Evolutionary conservation across 106 monocot genomes (phyloP).

Genomic region (Phalaenopsis aphrodite): DNA sequence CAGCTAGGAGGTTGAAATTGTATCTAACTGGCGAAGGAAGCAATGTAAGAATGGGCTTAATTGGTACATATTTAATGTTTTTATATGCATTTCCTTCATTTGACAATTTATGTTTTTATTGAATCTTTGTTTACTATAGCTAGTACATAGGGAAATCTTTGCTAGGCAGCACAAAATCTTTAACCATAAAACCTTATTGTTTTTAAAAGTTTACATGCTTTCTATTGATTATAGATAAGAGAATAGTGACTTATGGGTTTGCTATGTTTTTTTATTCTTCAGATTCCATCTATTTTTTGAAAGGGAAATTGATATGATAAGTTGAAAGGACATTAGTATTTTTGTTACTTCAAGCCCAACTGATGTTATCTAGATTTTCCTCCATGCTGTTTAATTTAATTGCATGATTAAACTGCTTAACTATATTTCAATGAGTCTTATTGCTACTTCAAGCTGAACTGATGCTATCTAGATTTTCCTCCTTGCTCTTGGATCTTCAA

Average conservation of each 20-base stretch:
- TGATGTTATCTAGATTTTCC: not conserved
- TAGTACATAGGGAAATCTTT: not conserved
- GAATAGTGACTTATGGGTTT: not conserved
- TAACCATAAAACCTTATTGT: not conserved
- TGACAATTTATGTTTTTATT: not conserved
- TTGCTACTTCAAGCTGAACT: not conserved
- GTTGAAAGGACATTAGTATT: not conserved
- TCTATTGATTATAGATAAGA: not conserved
- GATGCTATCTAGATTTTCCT: not conserved
- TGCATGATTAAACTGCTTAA: not conserved
- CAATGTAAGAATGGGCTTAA: not conserved
- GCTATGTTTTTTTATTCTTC: not conserved
- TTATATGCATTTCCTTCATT: not conserved
- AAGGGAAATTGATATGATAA: not conserved
- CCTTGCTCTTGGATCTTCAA: not conserved
- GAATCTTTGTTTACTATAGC: not conserved
- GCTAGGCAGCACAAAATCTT: not conserved
- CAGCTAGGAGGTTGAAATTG: conserved; percentile 30
- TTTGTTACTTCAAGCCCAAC: not conserved
- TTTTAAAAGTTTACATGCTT: not conserved
- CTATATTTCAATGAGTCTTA: not conserved
- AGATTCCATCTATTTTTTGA: not conserved
- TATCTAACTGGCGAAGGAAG: conserved; percentile 25
- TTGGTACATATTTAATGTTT: not conserved
- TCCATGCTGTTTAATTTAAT: not conserved